Evolutionary conservation across 2,329 filamentous ascomycete species (phyloP).

Genomic region (Phialemoniopsis sp.): DNA sequence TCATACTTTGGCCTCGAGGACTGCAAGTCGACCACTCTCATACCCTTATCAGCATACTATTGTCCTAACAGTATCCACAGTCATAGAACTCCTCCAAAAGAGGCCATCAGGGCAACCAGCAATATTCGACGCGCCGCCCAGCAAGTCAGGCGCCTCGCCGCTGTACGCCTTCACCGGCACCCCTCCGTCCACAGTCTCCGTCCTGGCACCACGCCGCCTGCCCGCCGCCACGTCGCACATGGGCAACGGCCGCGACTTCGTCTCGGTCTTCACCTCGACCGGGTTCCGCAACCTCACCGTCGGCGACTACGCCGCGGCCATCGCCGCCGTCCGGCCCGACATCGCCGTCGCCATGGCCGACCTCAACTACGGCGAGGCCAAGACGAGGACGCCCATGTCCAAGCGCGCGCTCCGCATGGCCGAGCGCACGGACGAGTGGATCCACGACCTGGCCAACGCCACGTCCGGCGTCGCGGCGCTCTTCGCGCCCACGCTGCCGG

Average conservation of each 20-base stretch:
- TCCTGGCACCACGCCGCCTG: slow-evolving; percentile 74
- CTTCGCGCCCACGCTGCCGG: slow-evolving; percentile 68
- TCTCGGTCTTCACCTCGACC: slow-evolving; percentile 81
- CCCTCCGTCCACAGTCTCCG: slow-evolving; percentile 58
- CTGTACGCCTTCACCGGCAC: slow-evolving; percentile 76
- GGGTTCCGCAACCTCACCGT: slow-evolving; percentile 73
- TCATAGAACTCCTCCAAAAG: slow-evolving; percentile 45
- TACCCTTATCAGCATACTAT: background rate
- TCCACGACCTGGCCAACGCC: slow-evolving; percentile 59
- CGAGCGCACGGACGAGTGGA: slow-evolving; percentile 80
- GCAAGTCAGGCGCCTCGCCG: slow-evolving; percentile 39
- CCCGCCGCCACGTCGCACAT: slow-evolving; percentile 70
- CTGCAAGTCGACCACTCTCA: slow-evolving; percentile 55
- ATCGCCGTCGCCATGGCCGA: slow-evolving; percentile 78
- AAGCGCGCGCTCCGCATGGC: slow-evolving; percentile 82
- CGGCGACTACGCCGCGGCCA: slow-evolving; percentile 63
- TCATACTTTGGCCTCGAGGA: slow-evolving; percentile 87
- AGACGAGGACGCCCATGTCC: slow-evolving; percentile 46
- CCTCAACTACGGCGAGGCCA: slow-evolving; percentile 40
- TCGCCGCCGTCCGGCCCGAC: slow-evolving; percentile 68
- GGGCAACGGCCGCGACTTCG: slow-evolving; percentile 64
- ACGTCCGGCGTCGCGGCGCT: slow-evolving; percentile 33
- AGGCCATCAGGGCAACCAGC: slow-evolving; percentile 39
- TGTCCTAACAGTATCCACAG: slow-evolving; percentile 24
- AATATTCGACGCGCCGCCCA: slow-evolving; percentile 35